Evolutionary conservation across 2,329 filamentous ascomycete species (phyloP).

Genomic region (Cladosporium sphaerospermum): DNA sequence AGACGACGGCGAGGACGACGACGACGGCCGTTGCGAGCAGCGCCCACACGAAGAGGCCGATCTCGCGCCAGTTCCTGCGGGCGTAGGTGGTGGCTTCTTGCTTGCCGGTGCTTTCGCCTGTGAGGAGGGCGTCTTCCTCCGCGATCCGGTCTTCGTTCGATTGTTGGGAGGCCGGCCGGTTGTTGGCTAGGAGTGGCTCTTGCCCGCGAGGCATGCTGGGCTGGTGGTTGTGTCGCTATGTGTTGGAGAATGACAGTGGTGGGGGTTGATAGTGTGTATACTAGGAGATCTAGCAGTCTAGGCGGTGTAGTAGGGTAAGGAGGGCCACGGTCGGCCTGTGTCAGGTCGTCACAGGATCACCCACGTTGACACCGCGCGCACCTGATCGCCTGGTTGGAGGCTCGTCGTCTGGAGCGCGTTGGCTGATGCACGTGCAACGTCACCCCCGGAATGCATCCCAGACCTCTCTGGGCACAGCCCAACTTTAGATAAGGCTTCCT

Average conservation of each 20-base stretch:
- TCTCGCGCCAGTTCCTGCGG: conserved; percentile 61
- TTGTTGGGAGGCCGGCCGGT: conserved; percentile 50
- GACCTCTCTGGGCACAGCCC: background rate
- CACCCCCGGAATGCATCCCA: background rate
- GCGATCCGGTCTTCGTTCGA: conserved; percentile 49
- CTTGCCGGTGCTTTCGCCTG: conserved; percentile 42
- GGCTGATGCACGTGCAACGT: background rate
- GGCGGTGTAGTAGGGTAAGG: background rate
- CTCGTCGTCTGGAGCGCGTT: background rate
- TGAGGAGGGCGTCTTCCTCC: conserved; percentile 55
- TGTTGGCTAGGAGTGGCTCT: conserved; percentile 8
- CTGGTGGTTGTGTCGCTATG: background rate
- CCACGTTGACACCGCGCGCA: background rate
- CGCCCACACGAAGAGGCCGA: conserved; percentile 76
- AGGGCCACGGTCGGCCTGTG: background rate
- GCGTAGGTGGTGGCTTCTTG: conserved; percentile 25
- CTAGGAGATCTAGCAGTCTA: background rate
- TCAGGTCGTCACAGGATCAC: background rate
- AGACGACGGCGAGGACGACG: conserved; percentile 72
- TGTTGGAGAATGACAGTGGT: background rate
- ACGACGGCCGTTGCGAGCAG: conserved; percentile 71
- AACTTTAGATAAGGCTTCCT: too few species aligned
- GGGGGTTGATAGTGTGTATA: background rate
- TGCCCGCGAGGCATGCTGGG: conserved; percentile 9
- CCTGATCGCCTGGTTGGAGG: background rate